Base-by-base conservation (phyloP, 257 asterid species). In the Solanum chilense region DNA sequence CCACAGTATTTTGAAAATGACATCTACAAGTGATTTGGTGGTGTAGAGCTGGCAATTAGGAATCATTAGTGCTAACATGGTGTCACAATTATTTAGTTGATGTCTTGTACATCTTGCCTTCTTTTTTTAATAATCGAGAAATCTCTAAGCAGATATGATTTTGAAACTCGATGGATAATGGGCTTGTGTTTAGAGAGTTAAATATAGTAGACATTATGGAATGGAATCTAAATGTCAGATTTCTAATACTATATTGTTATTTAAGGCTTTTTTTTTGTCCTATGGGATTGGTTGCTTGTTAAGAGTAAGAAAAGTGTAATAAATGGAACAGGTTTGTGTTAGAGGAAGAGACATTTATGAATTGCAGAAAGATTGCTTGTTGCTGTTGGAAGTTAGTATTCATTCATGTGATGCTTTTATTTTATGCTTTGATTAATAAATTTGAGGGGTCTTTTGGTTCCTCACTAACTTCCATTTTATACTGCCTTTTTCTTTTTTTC, bases 321-420 rank as follows among this genome's bases (percentile, higher is more conserved):
- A 18, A 52, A 52, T 52, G 23, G 62, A 52, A 52, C 62, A 16
- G 62, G 62, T 52, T 52, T 52, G 10, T 52, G 62, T 23, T 52
- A 33, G 62, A 52, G 62, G 62, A 52, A 16, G 62, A 44, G 44
- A 77, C 56, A 60, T 71, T 64, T 73, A 73, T 49, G 88, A 49
- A 86, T 70, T 49, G 82, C 84, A 52, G 88, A 14, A 69, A 73
- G 74, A 60, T 86, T 70, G 80, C 84, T 47, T 86, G 45, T 45
- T 81, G 75, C 42, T 86, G 62, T 62, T 66, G 37, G 90, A 41
- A 66, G 47, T 31, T 42, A 44, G 71, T 84, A 52, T 73, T 84
- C 56, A 31, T 37, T 85, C 89, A 88, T 88, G 90, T 82, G 91
- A 89, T 85, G 49, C 89, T 87, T 91, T 87, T 87, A 87, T 88